A percentile compares a stretch with the other conserved stretches of the same genome.
Conservation (phyloP, 2,329 filamentous ascomycete genomes). For the Nigrograna mackinnonii region DNA sequence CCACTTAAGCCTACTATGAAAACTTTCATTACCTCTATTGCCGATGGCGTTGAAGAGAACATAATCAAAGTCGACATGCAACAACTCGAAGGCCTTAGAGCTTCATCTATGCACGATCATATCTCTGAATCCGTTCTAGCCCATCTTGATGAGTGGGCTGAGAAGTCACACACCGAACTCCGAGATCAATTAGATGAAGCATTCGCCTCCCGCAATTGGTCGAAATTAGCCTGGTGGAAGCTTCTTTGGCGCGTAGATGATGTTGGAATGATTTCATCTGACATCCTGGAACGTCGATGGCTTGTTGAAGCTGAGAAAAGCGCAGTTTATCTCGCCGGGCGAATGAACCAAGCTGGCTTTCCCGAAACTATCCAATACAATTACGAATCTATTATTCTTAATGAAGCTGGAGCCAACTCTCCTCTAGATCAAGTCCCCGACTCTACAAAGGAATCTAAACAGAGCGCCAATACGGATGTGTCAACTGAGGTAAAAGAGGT, state of each 20-base stretch:
- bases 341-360: conserved; percentile 68
- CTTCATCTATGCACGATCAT: conserved; percentile 44
- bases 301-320: conserved; percentile 77
- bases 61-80: conserved; percentile 56
- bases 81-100: conserved; percentile 36
- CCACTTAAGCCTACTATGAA: conserved; percentile 68
- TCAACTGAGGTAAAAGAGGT: conserved; percentile 29
- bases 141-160: conserved; percentile 72
- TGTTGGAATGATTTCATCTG: conserved; percentile 78
- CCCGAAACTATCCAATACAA: conserved; percentile 21
- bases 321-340: conserved; percentile 81
- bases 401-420: background rate
- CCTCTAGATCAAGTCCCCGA: conserved; percentile 8
- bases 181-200: conserved; percentile 78
- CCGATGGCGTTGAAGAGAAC: conserved; percentile 57
- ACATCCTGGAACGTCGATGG: conserved; percentile 78
- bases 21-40: conserved; percentile 68
- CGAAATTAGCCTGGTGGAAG: conserved; percentile 88
- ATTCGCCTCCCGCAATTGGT: conserved; percentile 77
- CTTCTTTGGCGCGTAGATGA: conserved; percentile 95
- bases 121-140: conserved; percentile 57
- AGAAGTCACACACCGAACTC: conserved; percentile 80
- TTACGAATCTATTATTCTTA: background rate
- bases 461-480: conserved; percentile 20
- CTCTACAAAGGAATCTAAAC: conserved; percentile 19